phyloP scores from a whole-genome alignment of 129 eudicot species.

The Chrysanthemum seticuspe region DNA sequence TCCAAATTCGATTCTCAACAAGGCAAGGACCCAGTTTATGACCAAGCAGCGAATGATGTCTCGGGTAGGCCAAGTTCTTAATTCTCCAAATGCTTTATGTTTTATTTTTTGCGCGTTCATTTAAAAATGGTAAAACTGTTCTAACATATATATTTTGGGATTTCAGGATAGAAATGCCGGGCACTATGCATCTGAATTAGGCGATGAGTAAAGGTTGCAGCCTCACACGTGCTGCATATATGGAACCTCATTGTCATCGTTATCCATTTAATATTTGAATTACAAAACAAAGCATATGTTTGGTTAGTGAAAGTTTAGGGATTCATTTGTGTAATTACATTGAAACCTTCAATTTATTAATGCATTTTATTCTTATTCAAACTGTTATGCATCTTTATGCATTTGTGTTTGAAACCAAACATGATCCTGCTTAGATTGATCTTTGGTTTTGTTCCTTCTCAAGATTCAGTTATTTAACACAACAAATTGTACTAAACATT shows the following conservation, averaged over 20 bases:
- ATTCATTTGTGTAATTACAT: conserved; percentile 23
- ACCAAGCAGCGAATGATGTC: conserved; percentile 42
- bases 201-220: conserved; percentile 10
- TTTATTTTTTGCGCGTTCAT: too few relatives aligned
- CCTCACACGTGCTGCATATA: not conserved
- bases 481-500: too few relatives aligned
- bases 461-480: too few relatives aligned
- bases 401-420: too few relatives aligned
- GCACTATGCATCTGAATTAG: conserved; percentile 25
- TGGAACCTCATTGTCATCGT: not conserved
- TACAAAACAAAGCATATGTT: not conserved
- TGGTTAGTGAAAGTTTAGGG: conserved; percentile 6
- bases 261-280: not conserved
- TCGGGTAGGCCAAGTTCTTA: conserved; percentile 19
- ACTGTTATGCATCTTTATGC: too few relatives aligned
- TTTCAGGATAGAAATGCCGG: conserved; percentile 31
- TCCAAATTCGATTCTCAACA: conserved; percentile 38
- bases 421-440: too few relatives aligned
- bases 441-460: too few relatives aligned
- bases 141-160: not conserved
- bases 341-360: conserved; percentile 7
- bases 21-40: conserved; percentile 54
- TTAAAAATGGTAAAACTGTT: not conserved
- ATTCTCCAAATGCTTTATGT: not conserved
- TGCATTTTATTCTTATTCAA: too few relatives aligned